These are phyloP conservation scores for Fusarium pilosicola DNA, from an alignment of 2,329 filamentous ascomycete genomes.

Conservation along the genomic window DNA sequence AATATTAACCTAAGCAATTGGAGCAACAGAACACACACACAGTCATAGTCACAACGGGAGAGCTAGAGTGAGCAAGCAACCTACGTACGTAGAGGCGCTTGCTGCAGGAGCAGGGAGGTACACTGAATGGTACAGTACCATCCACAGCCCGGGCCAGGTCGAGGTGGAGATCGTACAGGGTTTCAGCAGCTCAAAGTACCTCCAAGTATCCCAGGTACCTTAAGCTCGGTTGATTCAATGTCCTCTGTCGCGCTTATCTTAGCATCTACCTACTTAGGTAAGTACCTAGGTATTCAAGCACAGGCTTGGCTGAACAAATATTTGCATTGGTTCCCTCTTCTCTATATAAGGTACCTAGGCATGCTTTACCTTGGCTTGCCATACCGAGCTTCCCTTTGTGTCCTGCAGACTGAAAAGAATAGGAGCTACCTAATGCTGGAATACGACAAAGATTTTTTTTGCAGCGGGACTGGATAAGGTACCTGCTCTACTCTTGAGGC, in stretches of 20 bases:
- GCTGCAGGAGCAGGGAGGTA: constrained; percentile 18
- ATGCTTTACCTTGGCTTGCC: not conserved
- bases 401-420: not conserved
- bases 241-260: constrained; percentile 9
- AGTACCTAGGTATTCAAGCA: not conserved
- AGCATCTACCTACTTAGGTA: not conserved
- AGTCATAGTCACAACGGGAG: not conserved
- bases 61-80: not conserved
- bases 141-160: constrained; percentile 17
- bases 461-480: not conserved
- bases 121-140: constrained; percentile 12
- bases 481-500: not conserved
- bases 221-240: not conserved
- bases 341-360: not conserved
- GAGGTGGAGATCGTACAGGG: constrained; percentile 12
- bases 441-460: not conserved
- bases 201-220: constrained; percentile 1
- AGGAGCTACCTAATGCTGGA: not conserved
- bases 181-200: constrained; percentile 7
- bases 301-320: not conserved
- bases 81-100: not conserved
- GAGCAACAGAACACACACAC: not conserved
- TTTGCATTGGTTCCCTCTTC: not conserved
- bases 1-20: constrained; percentile 3
- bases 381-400: not conserved